phyloP scores from a whole-genome alignment of 768 basidiomycete genomes.

The Tricholomella constricta region DNA sequence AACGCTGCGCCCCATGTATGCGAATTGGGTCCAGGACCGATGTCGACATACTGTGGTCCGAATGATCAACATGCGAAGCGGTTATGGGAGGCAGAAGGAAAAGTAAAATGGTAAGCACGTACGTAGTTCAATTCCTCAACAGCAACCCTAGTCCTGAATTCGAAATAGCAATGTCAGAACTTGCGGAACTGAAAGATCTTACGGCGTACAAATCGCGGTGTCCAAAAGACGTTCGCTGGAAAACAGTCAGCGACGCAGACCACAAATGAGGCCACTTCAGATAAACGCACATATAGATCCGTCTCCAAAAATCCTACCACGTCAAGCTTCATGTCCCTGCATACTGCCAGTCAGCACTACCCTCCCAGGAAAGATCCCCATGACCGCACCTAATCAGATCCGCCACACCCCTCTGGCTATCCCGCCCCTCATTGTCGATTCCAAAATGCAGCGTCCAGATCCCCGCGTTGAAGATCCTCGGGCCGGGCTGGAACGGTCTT shows the following conservation, averaged over 20 bases:
- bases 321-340: constrained; percentile 81
- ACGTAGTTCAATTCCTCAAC: constrained; percentile 83
- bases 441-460: constrained; percentile 96
- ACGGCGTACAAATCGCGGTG: constrained; percentile 73
- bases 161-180: constrained; percentile 3
- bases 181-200: neutral
- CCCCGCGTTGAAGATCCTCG: constrained; percentile 74
- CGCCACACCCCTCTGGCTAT: constrained; percentile 70
- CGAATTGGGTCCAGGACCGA: constrained; percentile 84
- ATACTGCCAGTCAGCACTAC: neutral
- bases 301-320: constrained; percentile 86
- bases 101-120: constrained; percentile 36
- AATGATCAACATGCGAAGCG: constrained; percentile 5
- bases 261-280: neutral
- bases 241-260: constrained; percentile 1
- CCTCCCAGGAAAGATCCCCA: neutral
- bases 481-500: constrained; percentile 60
- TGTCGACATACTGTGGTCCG: constrained; percentile 71
- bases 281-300: constrained; percentile 69
- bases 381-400: constrained; percentile 43
- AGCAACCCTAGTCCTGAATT: constrained; percentile 68
- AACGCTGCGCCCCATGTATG: constrained; percentile 91
- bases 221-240: constrained; percentile 58
- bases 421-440: constrained; percentile 68
- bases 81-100: neutral